Percentiles rank a stretch among this genome's conserved stretches.
These are phyloP conservation scores for Friedmanniomyces endolithicus DNA, from an alignment of 495 filamentous ascomycete genomes.

Conservation along the genomic window DNA sequence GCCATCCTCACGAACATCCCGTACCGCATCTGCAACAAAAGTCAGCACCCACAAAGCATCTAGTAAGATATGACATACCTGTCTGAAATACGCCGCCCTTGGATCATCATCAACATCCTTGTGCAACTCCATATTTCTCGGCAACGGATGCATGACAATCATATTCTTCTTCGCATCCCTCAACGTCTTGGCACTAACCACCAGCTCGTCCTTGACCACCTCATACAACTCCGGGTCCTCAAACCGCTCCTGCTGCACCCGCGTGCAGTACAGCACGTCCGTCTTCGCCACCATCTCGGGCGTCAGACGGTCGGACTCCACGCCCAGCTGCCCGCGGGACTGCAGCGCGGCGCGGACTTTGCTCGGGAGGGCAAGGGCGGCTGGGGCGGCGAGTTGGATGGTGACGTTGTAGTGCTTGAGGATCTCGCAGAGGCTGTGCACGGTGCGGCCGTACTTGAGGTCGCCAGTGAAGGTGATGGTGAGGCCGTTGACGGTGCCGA, in stretches of 20 bases:
- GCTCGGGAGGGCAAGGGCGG: conserved; percentile 60
- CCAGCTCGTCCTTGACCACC: conserved; percentile 68
- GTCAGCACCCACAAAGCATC: not conserved
- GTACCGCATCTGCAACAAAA: conserved; percentile 73
- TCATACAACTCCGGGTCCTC: conserved; percentile 66
- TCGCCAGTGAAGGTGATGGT: conserved; percentile 95
- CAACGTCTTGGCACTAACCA: conserved; percentile 81
- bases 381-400: conserved; percentile 80
- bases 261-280: conserved; percentile 91
- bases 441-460: conserved; percentile 80
- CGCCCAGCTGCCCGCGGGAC: conserved; percentile 58
- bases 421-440: conserved; percentile 87
- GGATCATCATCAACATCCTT: conserved; percentile 98
- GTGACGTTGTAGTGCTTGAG: conserved; percentile 88
- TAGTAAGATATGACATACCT: conserved; percentile 50
- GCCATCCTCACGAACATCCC: conserved; percentile 97
- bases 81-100: conserved; percentile 94
- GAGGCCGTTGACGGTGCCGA: conserved; percentile 84
- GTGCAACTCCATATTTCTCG: conserved; percentile 78
- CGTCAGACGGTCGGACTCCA: conserved; percentile 65
- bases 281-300: conserved; percentile 68
- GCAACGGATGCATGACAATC: conserved; percentile 90
- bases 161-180: conserved; percentile 83
- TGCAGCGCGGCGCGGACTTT: conserved; percentile 59
- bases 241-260: conserved; percentile 94